Percentiles rank a stretch among this genome's conserved stretches.
phyloP scores from a whole-genome alignment of 2,329 filamentous ascomycete species.

The Tolypocladium guangdongense region DNA sequence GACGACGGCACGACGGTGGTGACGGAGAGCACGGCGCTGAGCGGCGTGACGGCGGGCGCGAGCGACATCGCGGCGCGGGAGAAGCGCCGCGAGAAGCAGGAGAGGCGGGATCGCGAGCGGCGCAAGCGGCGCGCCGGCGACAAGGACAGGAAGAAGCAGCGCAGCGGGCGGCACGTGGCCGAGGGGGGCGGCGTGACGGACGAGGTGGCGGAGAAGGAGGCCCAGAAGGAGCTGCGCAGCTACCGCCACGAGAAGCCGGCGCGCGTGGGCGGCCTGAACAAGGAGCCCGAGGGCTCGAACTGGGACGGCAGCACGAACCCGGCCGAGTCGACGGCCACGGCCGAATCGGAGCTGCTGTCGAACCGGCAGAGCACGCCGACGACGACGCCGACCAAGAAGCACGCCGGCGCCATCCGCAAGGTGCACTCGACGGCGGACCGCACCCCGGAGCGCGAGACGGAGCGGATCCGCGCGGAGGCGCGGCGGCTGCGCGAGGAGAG shows the following conservation, averaged over 20 bases:
- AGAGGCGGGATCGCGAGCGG: conserved; percentile 31
- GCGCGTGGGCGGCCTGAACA: conserved; percentile 81
- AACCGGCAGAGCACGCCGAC: conserved; percentile 48
- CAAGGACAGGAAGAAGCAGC: conserved; percentile 19
- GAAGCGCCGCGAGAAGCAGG: conserved; percentile 42
- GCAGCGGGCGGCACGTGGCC: conserved; percentile 31
- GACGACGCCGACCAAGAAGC: conserved; percentile 36
- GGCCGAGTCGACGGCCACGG: conserved; percentile 46
- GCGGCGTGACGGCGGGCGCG: conserved; percentile 46
- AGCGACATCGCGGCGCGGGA: conserved; percentile 46
- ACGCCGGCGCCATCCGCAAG: conserved; percentile 37
- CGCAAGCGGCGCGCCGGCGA: conserved; percentile 20
- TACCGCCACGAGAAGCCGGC: conserved; percentile 85
- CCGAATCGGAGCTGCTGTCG: conserved; percentile 43
- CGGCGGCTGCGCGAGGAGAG: conserved; percentile 43
- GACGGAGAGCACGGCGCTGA: conserved; percentile 34
- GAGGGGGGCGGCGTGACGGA: conserved; percentile 51
- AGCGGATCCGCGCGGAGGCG: conserved; percentile 46
- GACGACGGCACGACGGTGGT: conserved; percentile 33
- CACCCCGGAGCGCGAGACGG: conserved; percentile 37
- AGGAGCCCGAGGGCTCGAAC: conserved; percentile 62
- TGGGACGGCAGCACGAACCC: conserved; percentile 68
- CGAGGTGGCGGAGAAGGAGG: conserved; percentile 50
- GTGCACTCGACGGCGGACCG: conserved; percentile 51
- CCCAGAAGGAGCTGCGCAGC: conserved; percentile 59